Percentiles rank a stretch among this genome's conserved stretches.
Conservation (phyloP, 805 yeast genomes). For the Gaillardinia entomophila region DNA sequence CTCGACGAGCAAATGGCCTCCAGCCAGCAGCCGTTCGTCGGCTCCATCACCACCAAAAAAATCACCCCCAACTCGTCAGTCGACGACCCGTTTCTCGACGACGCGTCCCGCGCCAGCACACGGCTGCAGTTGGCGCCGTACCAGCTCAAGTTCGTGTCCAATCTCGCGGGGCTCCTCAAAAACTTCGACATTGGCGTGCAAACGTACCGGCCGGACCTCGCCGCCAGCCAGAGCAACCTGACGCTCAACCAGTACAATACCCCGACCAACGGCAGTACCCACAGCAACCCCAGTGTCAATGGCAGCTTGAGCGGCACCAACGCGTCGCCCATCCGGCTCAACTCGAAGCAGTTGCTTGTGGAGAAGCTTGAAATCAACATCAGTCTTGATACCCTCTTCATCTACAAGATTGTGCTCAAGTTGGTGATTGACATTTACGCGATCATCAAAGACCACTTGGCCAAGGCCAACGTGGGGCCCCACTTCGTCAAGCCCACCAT, state of each 20-base stretch:
- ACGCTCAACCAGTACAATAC: conserved; percentile 7
- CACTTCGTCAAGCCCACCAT: neutral
- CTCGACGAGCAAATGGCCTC: conserved; percentile 25
- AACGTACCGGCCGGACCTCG: conserved; percentile 3
- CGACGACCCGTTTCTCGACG: conserved; percentile 1
- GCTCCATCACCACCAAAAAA: conserved; percentile 8
- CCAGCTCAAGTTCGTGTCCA: conserved; percentile 29
- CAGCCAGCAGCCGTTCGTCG: conserved; percentile 16
- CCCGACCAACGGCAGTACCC: conserved; percentile 6
- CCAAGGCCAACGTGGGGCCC: conserved; percentile 1
- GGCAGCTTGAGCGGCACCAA: conserved; percentile 6
- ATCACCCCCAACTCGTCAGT: neutral
- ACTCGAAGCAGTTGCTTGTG: conserved; percentile 34
- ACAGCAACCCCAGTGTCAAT: conserved; percentile 8
- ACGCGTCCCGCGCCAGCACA: neutral
- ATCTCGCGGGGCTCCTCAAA: conserved; percentile 27
- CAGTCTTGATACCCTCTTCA: conserved; percentile 32
- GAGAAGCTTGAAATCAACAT: conserved; percentile 41
- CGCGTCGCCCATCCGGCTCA: conserved; percentile 34
- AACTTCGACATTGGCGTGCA: conserved; percentile 33
- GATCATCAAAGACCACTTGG: conserved; percentile 20
- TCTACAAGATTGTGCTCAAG: conserved; percentile 28
- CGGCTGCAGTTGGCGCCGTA: conserved; percentile 13
- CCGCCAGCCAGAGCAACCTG: conserved; percentile 6
- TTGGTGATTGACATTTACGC: conserved; percentile 21